Evolutionary conservation across 345 rosid species (phyloP).

Genomic region (Cardamine occulta): DNA sequence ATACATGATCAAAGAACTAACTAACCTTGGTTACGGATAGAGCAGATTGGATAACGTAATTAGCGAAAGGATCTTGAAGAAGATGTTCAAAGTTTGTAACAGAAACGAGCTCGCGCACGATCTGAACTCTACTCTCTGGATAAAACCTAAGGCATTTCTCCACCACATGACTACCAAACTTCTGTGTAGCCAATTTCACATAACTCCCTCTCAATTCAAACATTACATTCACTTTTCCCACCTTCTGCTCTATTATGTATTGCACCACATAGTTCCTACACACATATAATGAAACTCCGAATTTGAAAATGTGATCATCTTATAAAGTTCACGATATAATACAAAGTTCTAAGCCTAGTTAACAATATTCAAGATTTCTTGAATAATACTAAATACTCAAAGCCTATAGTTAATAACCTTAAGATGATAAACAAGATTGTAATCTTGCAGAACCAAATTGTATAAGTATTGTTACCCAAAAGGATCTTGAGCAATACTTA

Average conservation of each 20-base stretch:
- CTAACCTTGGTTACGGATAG: slow-evolving; percentile 56
- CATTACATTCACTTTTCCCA: slow-evolving; percentile 41
- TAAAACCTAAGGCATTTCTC: slow-evolving; percentile 62
- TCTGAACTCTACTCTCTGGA: slow-evolving; percentile 54
- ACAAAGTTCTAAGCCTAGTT: background rate
- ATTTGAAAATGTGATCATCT: background rate
- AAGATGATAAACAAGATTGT: background rate
- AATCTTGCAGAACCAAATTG: background rate
- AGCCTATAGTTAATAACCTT: background rate
- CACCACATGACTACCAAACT: slow-evolving; percentile 78
- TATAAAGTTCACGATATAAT: background rate
- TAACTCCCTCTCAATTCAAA: slow-evolving; percentile 55
- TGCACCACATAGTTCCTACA: slow-evolving; percentile 74
- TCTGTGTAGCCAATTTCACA: slow-evolving; percentile 60
- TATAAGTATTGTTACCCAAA: slow-evolving; percentile 55
- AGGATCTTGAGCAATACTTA: slow-evolving; percentile 61
- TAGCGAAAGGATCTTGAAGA: slow-evolving; percentile 70
- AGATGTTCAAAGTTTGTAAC: slow-evolving; percentile 57
- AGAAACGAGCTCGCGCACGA: slow-evolving; percentile 57
- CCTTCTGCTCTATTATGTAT: slow-evolving; percentile 58
- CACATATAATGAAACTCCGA: background rate
- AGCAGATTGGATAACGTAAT: slow-evolving; percentile 75
- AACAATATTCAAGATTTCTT: background rate
- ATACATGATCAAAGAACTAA: background rate
- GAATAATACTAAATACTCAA: background rate